Percentiles rank a stretch among this genome's conserved stretches.
phyloP scores from a whole-genome alignment of 805 yeast species.

The Candida yuanshanica region DNA sequence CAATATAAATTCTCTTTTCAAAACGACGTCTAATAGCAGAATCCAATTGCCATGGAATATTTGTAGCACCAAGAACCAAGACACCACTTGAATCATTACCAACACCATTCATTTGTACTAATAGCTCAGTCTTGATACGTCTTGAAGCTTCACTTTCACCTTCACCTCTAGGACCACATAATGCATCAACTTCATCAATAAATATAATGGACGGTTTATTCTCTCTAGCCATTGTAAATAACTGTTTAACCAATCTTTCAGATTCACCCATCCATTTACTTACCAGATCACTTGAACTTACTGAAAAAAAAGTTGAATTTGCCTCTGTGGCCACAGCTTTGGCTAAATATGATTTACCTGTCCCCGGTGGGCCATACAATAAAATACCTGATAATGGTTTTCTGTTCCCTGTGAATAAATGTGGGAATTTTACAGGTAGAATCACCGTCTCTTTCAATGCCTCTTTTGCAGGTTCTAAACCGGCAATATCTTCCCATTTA shows the following conservation, averaged over 20 bases:
- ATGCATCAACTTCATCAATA: constrained; percentile 96
- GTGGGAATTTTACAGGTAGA: constrained; percentile 93
- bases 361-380: constrained; percentile 92
- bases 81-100: constrained; percentile 94
- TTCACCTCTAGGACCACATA: constrained; percentile 97
- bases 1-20: constrained; percentile 90
- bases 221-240: constrained; percentile 94
- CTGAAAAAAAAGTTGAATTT: constrained; percentile 92
- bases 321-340: constrained; percentile 99
- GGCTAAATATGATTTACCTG: constrained; percentile 95
- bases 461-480: constrained; percentile 91
- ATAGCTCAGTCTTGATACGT: constrained; percentile 89
- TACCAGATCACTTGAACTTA: constrained; percentile 92
- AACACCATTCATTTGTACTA: constrained; percentile 98
- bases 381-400: constrained; percentile 90
- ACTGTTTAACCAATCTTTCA: constrained; percentile 90
- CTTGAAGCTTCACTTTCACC: constrained; percentile 96
- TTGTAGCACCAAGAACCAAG: constrained; percentile 92
- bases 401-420: constrained; percentile 88
- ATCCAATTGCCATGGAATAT: constrained; percentile 98
- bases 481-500: constrained; percentile 93
- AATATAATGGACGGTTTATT: constrained; percentile 93
- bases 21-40: constrained; percentile 96
- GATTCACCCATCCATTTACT: constrained; percentile 99
- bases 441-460: constrained; percentile 97